Evolutionary conservation across 2,329 filamentous ascomycete species (phyloP).

Genomic region (Mariannaea sp.): DNA sequence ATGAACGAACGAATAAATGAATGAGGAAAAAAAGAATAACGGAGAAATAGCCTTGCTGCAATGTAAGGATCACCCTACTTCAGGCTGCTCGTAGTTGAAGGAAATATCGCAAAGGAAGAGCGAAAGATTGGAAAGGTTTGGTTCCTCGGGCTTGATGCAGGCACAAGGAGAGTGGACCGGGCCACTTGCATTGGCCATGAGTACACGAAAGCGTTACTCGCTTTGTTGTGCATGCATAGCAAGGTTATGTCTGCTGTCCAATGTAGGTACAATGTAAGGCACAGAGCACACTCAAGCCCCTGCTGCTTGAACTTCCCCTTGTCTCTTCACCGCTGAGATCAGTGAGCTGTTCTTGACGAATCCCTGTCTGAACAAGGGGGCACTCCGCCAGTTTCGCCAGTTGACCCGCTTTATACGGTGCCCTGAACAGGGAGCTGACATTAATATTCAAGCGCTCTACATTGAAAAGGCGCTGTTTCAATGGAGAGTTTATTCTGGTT

Average conservation of each 20-base stretch:
- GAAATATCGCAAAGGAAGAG: constrained; percentile 35
- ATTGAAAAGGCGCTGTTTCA: neutral
- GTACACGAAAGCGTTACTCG: constrained; percentile 18
- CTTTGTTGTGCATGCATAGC: constrained; percentile 8
- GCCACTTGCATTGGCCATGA: neutral
- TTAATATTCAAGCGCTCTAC: constrained; percentile 7
- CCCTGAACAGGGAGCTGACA: constrained; percentile 2
- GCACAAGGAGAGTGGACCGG: constrained; percentile 17
- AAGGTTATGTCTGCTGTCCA: neutral
- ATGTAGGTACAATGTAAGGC: neutral
- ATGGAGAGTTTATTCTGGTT: neutral
- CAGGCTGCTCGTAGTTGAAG: constrained; percentile 30
- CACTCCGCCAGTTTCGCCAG: neutral
- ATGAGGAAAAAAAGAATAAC: constrained; percentile 23
- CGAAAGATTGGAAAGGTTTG: constrained; percentile 20
- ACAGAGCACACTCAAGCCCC: neutral
- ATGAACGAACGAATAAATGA: constrained; percentile 32
- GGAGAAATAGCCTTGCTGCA: constrained; percentile 2
- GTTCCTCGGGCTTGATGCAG: constrained; percentile 4
- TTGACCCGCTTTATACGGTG: constrained; percentile 14
- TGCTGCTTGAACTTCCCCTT: neutral
- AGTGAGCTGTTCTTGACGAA: constrained; percentile 19
- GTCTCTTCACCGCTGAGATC: constrained; percentile 19
- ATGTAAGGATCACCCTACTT: constrained; percentile 37
- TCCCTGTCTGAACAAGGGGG: constrained; percentile 14